Conservation (phyloP, 768 basidiomycete species). For the Plicaturopsis crispa region DNA sequence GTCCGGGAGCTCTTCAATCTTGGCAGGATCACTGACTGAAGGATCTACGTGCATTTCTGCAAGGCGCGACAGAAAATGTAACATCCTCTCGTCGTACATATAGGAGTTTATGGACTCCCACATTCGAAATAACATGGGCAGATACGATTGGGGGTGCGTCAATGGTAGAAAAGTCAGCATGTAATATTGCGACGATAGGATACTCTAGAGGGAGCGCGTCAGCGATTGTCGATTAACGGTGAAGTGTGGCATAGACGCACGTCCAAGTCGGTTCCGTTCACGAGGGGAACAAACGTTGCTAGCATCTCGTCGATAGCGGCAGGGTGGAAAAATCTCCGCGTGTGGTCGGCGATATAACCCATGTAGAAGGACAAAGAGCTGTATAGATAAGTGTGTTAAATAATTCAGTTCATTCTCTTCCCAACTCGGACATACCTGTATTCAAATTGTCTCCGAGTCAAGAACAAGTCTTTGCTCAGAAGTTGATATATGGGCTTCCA, state of each 20-base stretch:
- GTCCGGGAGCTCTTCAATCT: constrained; percentile 59
- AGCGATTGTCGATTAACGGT: constrained; percentile 3
- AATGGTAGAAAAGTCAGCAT: constrained; percentile 81
- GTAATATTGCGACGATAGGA: constrained; percentile 80
- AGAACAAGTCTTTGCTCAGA: constrained; percentile 67
- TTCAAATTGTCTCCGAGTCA: constrained; percentile 70
- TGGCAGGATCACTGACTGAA: constrained; percentile 64
- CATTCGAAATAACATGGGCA: constrained; percentile 74
- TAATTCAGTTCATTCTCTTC: too few species aligned
- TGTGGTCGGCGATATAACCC: constrained; percentile 61
- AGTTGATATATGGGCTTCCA: constrained; percentile 77
- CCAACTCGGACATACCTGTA: constrained; percentile 73
- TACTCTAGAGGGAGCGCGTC: constrained; percentile 34
- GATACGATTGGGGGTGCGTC: constrained; percentile 78
- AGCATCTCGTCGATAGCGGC: constrained; percentile 85
- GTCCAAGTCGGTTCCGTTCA: constrained; percentile 70
- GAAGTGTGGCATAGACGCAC: constrained; percentile 32
- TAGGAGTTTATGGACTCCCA: constrained; percentile 90
- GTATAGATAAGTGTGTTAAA: too few species aligned
- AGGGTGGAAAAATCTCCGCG: constrained; percentile 84
- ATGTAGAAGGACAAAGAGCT: constrained; percentile 77
- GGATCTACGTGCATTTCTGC: constrained; percentile 79
- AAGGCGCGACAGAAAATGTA: constrained; percentile 73
- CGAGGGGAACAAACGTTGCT: constrained; percentile 69
- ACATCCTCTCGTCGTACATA: constrained; percentile 84